Base-by-base conservation (phyloP, 2,329 filamentous ascomycete species). In the Calonectria fujianensis region DNA sequence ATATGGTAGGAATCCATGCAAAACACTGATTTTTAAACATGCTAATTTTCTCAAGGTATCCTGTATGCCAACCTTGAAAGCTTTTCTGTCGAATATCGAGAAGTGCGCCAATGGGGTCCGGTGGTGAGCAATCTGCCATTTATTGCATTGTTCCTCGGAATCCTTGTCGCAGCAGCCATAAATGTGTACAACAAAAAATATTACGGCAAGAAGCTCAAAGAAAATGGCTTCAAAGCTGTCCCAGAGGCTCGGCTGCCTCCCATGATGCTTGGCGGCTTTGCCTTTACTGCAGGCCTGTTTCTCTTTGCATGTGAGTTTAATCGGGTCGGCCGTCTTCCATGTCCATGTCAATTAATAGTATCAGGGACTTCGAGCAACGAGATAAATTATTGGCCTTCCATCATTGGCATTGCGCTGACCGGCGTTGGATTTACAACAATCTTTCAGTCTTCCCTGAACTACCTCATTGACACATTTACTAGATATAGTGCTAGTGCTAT, bases 181-280 rank as follows among this genome's bases (percentile, higher is more conserved):
- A 94, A 93, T 78, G 86, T 91, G 20, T 85, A 87, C 75, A 93
- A 93, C 83, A 90, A 93, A 76, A 84, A 87, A 3, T 88, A 90
- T 75, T 93, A 93, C 81, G 89, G 91, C 81, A 87, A 87, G 70
- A 83, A 86, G 2, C 89, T 90, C 10, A 69, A 59, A 37, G 68
- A 57, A 48, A 74, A 74, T 9, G 24, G 31, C n/a, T 82, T 82
- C 13, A 78, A 75, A 32, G 78, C 83, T 5, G 85, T 85, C 1
- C 85, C 85, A 0, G 73, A 75, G 83, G 87, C 84, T 3, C 80
- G 85, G 1, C 84, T 89, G 0, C 85, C 85, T 0, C 88, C 88
- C 0, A 87, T 90, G 81, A 78, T 86, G 9, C 68, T 89, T 0
- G 88, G 88, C 1, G 85, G 85, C 0, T 65, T 86, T 1, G 78